Base-by-base conservation (phyloP, 371 early-diverging fungal genomes). In the Chytridium lagenaria region DNA sequence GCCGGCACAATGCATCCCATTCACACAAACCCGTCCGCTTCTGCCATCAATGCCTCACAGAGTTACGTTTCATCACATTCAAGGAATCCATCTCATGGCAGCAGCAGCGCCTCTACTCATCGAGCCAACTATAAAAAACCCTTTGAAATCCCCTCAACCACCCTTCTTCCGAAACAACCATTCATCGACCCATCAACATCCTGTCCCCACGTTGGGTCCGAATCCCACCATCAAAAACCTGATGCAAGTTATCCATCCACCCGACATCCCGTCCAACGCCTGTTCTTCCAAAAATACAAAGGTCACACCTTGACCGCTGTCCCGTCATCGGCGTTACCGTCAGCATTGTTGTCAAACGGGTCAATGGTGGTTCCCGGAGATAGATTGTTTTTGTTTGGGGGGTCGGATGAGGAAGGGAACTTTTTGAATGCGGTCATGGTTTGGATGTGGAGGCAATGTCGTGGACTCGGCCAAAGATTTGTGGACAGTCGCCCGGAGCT, bases 371-470 rank as follows among this genome's bases (percentile, higher is more conserved):
- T n/a, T n/a, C n/a, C n/a, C 5, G 55, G 55, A 52, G 55, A 52
- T 52, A 7, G 55, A 23, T 26, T 52, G 55, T 52, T 52, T 52
- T 26, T 52, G 55, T 52, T 52, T 52, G 55, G 55, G 26, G 55
- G 55, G 23, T 5, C n/a, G n/a, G 55, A 52, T 52, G n/a, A 23
- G 55, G 26, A 26, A 26, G 26, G 12, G n/a, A 26, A 15, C 5
- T 52, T 5, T 52, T 52, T 23, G n/a, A 52, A 52, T 52, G 26
- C 12, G 26, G 55, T 52, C 5, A 5, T 10, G 55, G 55, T 52
- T 52, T 52, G 7, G 55, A 52, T 52, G 55, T 5, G 5, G 55
- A 52, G 26, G 5, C n/a, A 15, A 12, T 5, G n/a, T 5, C 23
- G 7, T 52, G 55, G 55, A 23, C 55, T 5, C 7, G 26, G 55